Evolutionary conservation across 495 filamentous ascomycete genomes (phyloP).

Genomic region (Xylaria grammica): DNA sequence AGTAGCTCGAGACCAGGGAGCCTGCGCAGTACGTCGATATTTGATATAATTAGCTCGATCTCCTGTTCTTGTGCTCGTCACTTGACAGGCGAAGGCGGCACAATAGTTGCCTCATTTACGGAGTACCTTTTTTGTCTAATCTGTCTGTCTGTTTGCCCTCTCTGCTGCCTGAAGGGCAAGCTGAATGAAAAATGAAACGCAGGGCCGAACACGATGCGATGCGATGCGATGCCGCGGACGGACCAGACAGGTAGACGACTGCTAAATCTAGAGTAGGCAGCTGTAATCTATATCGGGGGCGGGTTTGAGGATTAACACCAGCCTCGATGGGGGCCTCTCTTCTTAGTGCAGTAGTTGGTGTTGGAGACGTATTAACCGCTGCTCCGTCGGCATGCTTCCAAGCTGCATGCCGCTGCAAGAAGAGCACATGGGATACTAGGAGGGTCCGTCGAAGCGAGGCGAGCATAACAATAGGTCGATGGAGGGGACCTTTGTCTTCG

Average conservation of each 20-base stretch:
- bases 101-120: neutral
- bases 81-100: slow-evolving; percentile 13
- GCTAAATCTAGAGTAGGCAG: slow-evolving; percentile 4
- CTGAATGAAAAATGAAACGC: neutral
- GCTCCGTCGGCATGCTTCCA: slow-evolving; percentile 15
- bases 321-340: slow-evolving; percentile 12
- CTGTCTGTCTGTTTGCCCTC: slow-evolving; percentile 1
- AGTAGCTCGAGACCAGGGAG: slow-evolving; percentile 28
- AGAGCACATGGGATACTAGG: slow-evolving; percentile 20
- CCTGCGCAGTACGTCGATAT: slow-evolving; percentile 27
- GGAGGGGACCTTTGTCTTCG: neutral
- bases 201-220: neutral
- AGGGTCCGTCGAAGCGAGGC: slow-evolving; percentile 22
- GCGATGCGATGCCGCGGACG: no score
- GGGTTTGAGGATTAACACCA: slow-evolving; percentile 24
- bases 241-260: no score
- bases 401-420: slow-evolving; percentile 15
- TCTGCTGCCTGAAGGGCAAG: neutral
- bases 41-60: slow-evolving; percentile 40
- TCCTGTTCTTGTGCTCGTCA: slow-evolving; percentile 22
- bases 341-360: no score
- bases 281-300: slow-evolving; percentile 16
- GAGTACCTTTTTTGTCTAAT: neutral
- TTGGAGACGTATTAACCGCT: slow-evolving; percentile 26
- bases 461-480: slow-evolving; percentile 15